Evolutionary conservation across 805 yeast genomes (phyloP), one percentile per base, ranked within the genome.

Genomic region (Scheffersomyces lignosus): DNA sequence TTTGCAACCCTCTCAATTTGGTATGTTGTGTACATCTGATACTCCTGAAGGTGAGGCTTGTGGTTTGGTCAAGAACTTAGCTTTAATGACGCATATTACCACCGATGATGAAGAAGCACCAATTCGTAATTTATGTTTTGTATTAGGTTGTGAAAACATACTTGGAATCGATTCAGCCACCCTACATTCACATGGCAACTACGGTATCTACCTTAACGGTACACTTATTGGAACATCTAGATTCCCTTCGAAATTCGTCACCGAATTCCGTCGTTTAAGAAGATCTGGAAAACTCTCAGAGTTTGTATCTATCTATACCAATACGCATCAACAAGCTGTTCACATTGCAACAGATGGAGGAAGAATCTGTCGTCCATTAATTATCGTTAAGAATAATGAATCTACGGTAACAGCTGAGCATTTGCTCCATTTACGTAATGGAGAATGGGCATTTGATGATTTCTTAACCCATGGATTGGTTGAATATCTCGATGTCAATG

Each of bases 21-120:
- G 99, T 59, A 93, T 93, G 98, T 73, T 93, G 42, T 93, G 99
- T 73, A 88, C 98, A 5, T 87, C 98, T 0, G 99, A 93, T 76
- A 93, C 99, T 0, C 99, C 99, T 1, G 99, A 93, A 76, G 99
- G 99, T 75, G 99, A 93, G 66, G 99, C 99, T 0, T 93, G 99
- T 80, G 99, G 99, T 56, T 76, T 93, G 62, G 99, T 93, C 25
- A 93, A 93, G 66, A 93, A 93, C 58, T 71, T 93, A 60, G 99
- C 99, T 1, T 73, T 93, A 31, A 93, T 93, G 99, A 93, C 99
- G 8, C 99, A 93, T 64, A 93, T 93, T 54, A 93, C 99, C 4
- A 91, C 99, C 1, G 99, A 93, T 64, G 97, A 88, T 52, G 99
- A 93, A 61, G 97, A 91, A 54, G 86, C 74, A 7, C 98, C 99